Conservation (phyloP, 108 stramenopile species). For the Mayamaea pseudoterrestris region DNA sequence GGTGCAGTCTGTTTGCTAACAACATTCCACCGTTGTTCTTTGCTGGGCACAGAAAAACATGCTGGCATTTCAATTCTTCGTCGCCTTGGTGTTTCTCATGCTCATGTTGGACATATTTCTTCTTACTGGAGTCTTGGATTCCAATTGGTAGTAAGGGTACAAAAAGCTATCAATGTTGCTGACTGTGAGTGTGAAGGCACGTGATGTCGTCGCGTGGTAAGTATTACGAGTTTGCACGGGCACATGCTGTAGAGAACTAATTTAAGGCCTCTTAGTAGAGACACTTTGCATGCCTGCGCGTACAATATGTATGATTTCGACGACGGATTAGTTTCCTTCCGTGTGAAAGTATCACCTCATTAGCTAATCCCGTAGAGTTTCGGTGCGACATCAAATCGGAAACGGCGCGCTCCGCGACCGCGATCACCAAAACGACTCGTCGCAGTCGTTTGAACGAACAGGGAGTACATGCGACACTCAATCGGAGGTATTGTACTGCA, state of each 20-base stretch:
- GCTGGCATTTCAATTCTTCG: constrained; percentile 56
- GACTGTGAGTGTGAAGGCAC: too few species aligned
- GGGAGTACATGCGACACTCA: not conserved
- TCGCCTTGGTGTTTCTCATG: constrained; percentile 37
- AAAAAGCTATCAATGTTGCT: not conserved
- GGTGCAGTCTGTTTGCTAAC: too few species aligned
- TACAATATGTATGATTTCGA: too few species aligned
- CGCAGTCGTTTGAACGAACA: not conserved
- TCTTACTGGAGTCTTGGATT: not conserved
- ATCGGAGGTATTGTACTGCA: not conserved
- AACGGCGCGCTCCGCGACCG: not conserved
- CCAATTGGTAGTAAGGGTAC: not conserved
- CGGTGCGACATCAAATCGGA: too few species aligned
- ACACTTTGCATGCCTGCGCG: not conserved
- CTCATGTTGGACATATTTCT: constrained; percentile 10
- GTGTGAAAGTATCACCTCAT: too few species aligned
- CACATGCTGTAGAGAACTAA: not conserved
- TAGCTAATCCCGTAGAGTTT: too few species aligned
- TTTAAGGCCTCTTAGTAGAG: not conserved
- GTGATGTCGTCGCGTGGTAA: too few species aligned
- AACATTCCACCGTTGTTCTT: too few species aligned
- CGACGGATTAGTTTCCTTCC: too few species aligned
- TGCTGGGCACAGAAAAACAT: constrained; percentile 53
- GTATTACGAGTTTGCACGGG: not conserved
- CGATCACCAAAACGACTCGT: not conserved